These are phyloP conservation scores for Sporothrix mexicana DNA, from an alignment of 2,329 filamentous ascomycete genomes.

Conservation along the genomic window DNA sequence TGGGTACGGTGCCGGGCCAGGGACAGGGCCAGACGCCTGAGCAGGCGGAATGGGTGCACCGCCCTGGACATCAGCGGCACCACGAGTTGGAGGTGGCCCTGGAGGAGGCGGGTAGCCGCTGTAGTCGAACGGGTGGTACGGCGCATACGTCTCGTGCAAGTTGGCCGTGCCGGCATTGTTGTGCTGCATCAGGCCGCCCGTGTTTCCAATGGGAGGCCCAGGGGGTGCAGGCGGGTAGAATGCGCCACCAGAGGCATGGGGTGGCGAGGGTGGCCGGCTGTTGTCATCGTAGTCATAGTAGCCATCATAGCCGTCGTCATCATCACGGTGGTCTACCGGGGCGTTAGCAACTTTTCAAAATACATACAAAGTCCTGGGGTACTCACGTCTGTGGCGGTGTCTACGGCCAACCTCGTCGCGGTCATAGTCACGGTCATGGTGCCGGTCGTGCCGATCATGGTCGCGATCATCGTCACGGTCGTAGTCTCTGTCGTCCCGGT, in stretches of 20 bases:
- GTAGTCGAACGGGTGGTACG: slow-evolving; percentile 54
- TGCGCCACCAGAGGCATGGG: slow-evolving; percentile 58
- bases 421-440: slow-evolving; percentile 44
- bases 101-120: slow-evolving; percentile 51
- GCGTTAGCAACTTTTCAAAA: background rate
- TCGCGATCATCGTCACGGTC: background rate
- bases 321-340: background rate
- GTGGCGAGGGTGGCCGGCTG: slow-evolving; percentile 51
- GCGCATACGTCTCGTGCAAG: slow-evolving; percentile 45
- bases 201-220: slow-evolving; percentile 28
- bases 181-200: slow-evolving; percentile 46
- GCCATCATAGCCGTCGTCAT: slow-evolving; percentile 40
- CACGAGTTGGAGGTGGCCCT: slow-evolving; percentile 41
- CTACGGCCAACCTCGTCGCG: slow-evolving; percentile 38
- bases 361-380: background rate
- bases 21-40: background rate
- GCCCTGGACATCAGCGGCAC: slow-evolving; percentile 35
- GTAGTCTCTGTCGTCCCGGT: slow-evolving; percentile 44
- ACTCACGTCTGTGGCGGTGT: slow-evolving; percentile 24
- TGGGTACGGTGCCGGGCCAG: slow-evolving; percentile 20
- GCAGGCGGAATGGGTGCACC: slow-evolving; percentile 37
- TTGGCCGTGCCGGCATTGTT: slow-evolving; percentile 46
- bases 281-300: slow-evolving; percentile 47
- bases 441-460: slow-evolving; percentile 24
- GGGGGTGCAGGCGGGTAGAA: slow-evolving; percentile 50